These are phyloP conservation scores for Lactifluus pinguis DNA, from an alignment of 768 basidiomycete species.

Conservation along the genomic window DNA sequence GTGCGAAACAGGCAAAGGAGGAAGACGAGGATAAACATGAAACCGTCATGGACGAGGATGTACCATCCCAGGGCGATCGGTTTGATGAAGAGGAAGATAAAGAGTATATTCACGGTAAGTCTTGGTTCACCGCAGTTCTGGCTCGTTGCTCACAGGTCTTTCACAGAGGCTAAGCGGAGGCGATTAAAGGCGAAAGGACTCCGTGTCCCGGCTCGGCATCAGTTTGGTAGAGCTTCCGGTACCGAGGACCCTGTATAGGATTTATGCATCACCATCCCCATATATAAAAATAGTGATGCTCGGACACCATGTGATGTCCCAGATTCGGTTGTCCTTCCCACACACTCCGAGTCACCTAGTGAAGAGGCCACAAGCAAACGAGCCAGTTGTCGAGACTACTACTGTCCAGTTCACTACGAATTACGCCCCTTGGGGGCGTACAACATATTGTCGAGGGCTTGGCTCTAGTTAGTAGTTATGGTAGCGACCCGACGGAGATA, in stretches of 20 bases:
- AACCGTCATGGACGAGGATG: slow-evolving; percentile 24
- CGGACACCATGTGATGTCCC: neutral
- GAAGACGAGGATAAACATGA: slow-evolving; percentile 25
- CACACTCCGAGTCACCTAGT: too few relatives aligned
- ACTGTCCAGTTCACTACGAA: neutral
- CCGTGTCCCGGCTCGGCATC: slow-evolving; percentile 49
- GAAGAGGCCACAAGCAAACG: neutral
- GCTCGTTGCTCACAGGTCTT: neutral
- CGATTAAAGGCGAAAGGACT: slow-evolving; percentile 71
- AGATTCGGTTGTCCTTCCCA: neutral
- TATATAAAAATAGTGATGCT: neutral
- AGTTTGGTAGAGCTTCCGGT: slow-evolving; percentile 20
- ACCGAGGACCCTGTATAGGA: neutral
- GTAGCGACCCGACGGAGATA: neutral
- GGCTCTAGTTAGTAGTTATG: neutral
- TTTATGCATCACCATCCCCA: neutral
- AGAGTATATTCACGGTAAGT: slow-evolving; percentile 70
- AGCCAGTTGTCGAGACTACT: neutral
- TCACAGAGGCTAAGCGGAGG: slow-evolving; percentile 65
- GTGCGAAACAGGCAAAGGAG: slow-evolving; percentile 39
- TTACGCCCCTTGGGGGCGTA: neutral
- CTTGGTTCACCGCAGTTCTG: neutral
- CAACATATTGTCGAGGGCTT: neutral
- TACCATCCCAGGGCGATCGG: slow-evolving; percentile 21
- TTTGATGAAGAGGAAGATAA: slow-evolving; percentile 35